Evolutionary conservation across 2,329 filamentous ascomycete species (phyloP), one percentile per base, ranked within the genome.

Genomic region (Alternaria panax): DNA sequence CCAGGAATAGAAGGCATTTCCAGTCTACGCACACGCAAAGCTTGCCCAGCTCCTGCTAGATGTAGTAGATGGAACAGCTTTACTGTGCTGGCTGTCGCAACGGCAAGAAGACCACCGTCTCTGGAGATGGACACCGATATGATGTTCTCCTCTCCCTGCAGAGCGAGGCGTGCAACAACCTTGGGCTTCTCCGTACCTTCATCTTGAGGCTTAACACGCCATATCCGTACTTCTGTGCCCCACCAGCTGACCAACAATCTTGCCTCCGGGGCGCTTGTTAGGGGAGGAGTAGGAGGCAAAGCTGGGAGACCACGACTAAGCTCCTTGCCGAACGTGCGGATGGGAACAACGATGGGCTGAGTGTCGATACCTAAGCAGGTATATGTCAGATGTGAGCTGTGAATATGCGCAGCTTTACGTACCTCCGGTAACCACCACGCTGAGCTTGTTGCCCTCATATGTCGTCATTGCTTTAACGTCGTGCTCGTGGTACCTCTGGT

Each of bases 381-480:
- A 43, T 32, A 16, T 50, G 32, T 59, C 47, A 63, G 50, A 36
- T 16, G 4, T n/a, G 12, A 9, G 18, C 24, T 18, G 38, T 16
- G 11, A 25, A 18, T 9, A 7, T 47, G 40, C 5, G 18, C 40
- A 34, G 57, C 0, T 43, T 43, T n/a, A 24, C 84, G 79, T 82
- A 92, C 93, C 95, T 86, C 95, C 95, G 64, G 94, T 96, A 16
- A 96, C 91, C 11, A 97, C 84, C 55, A 98, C 88, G 72, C 92
- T 98, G 73, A 97, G 87, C 50, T 88, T 88, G 51, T 86, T 88
- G 52, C 90, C 90, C 78, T 99, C 95, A 65, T 94, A 98, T 0
- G 92, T 89, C 32, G 93, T 91, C 87, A 98, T 92, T 1, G 92
- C 87, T 81, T 98, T 98, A 71, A 98, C 93, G 80, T 99, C 95